Conservation (phyloP, 371 early-diverging fungal genomes). For the Saksenaea vasiformis region DNA sequence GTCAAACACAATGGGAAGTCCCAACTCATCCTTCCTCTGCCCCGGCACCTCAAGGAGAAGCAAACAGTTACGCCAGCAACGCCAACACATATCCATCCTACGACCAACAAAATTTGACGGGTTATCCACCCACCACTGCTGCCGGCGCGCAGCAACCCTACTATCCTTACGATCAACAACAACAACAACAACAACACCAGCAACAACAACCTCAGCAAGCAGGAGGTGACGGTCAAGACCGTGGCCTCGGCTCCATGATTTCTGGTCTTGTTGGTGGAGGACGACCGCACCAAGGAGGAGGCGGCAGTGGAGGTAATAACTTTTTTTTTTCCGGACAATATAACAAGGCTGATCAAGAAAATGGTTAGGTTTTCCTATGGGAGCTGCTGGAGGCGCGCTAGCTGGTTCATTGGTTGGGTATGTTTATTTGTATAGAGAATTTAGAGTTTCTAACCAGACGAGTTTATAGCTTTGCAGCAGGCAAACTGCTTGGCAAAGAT, state of each 20-base stretch:
- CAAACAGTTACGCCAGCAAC: slow-evolving; percentile 19
- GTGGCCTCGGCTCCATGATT: slow-evolving; percentile 25
- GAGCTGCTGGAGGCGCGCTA: slow-evolving; percentile 18
- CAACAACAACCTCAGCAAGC: neutral
- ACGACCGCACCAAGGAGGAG: slow-evolving; percentile 2
- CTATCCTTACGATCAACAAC: slow-evolving; percentile 11
- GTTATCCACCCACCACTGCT: slow-evolving; percentile 3
- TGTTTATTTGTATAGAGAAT: neutral
- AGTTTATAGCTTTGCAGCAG: slow-evolving; percentile 14
- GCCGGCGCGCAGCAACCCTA: neutral
- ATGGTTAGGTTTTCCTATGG: slow-evolving; percentile 10
- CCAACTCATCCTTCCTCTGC: slow-evolving; percentile 14
- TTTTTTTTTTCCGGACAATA: neutral
- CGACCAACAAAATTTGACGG: neutral
- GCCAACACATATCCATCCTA: slow-evolving; percentile 10
- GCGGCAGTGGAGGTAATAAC: neutral
- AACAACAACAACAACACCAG: slow-evolving; percentile 7
- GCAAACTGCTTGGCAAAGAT: slow-evolving; percentile 14
- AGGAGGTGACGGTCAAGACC: slow-evolving; percentile 11
- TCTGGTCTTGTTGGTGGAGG: slow-evolving; percentile 21
- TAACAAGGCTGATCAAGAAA: neutral
- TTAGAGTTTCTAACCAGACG: neutral
- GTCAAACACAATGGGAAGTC: slow-evolving; percentile 44
- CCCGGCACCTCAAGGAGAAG: slow-evolving; percentile 20
- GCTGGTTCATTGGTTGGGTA: slow-evolving; percentile 27